Conservation (phyloP, 2,329 filamentous ascomycete species). For the Pseudocercospora ulei region DNA sequence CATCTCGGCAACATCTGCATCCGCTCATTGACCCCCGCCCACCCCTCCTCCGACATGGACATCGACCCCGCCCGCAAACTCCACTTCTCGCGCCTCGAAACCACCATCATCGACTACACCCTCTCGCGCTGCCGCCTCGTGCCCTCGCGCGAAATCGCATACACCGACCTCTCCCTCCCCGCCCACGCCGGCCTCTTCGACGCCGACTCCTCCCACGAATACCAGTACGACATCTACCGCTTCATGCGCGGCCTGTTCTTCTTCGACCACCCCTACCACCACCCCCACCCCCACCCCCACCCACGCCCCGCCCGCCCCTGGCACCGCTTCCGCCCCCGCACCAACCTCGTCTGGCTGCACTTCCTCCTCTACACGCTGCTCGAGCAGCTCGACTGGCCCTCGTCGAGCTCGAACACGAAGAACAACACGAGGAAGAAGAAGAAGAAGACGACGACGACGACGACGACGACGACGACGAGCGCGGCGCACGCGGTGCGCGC, state of each 20-base stretch:
- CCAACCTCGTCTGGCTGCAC: conserved; percentile 55
- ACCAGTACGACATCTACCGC: conserved; percentile 50
- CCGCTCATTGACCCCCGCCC: conserved; percentile 11
- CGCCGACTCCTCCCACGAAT: conserved; percentile 42
- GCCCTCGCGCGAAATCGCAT: conserved; percentile 34
- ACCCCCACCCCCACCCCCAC: conserved; percentile 15
- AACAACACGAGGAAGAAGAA: conserved; percentile 21
- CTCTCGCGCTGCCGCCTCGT: conserved; percentile 53
- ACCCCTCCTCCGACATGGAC: not conserved
- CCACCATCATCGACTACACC: conserved; percentile 59
- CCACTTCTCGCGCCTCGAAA: conserved; percentile 48
- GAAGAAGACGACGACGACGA: conserved; percentile 15
- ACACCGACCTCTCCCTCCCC: conserved; percentile 41
- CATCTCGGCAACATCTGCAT: conserved; percentile 60
- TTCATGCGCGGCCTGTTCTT: conserved; percentile 41
- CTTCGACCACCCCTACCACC: conserved; percentile 36
- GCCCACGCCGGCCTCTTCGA: conserved; percentile 40
- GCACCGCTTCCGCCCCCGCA: conserved; percentile 49
- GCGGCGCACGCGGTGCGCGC: too few relatives aligned
- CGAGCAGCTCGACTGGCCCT: conserved; percentile 34
- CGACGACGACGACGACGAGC: too few relatives aligned
- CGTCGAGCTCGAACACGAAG: conserved; percentile 13
- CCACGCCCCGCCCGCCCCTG: conserved; percentile 35
- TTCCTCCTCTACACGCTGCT: conserved; percentile 52
- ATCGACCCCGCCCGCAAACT: conserved; percentile 36